phyloP scores from a whole-genome alignment of 192 early-diverging fungal genomes.

The Chytriomyces sp. region DNA sequence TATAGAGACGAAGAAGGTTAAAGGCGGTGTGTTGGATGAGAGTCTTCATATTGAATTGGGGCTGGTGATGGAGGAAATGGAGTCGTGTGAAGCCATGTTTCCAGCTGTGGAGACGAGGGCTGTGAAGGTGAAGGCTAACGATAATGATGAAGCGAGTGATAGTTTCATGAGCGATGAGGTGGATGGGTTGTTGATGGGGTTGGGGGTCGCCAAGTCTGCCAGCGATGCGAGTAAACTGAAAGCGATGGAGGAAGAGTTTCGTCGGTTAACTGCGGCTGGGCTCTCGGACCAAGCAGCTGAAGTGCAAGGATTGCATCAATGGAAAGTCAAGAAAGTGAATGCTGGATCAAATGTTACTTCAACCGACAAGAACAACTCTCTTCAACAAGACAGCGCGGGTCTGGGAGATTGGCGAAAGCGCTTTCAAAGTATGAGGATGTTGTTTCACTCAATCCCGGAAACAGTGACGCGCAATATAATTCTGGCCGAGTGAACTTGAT shows the following conservation, averaged over 20 bases:
- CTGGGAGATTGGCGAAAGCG: conserved; percentile 11
- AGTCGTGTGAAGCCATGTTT: conserved; percentile 34
- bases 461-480: conserved; percentile 36
- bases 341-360: background rate
- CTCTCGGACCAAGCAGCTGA: conserved; percentile 53
- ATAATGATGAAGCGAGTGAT: conserved; percentile 42
- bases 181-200: conserved; percentile 49
- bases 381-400: background rate
- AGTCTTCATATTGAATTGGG: conserved; percentile 45
- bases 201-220: conserved; percentile 46
- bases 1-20: conserved; percentile 27
- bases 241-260: conserved; percentile 59
- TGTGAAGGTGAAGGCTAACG: conserved; percentile 23
- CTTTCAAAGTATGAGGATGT: conserved; percentile 50
- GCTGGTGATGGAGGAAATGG: conserved; percentile 43
- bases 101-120: conserved; percentile 17
- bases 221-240: conserved; percentile 47
- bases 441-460: conserved; percentile 25
- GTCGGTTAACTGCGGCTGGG: conserved; percentile 44
- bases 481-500: conserved; percentile 30
- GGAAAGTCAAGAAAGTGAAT: conserved; percentile 49
- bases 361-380: conserved; percentile 8
- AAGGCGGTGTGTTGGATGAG: conserved; percentile 32
- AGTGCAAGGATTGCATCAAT: conserved; percentile 49
- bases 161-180: conserved; percentile 59